Base-by-base conservation (phyloP, 116 monocot genomes). In the Papilionanthe hybrid region DNA sequence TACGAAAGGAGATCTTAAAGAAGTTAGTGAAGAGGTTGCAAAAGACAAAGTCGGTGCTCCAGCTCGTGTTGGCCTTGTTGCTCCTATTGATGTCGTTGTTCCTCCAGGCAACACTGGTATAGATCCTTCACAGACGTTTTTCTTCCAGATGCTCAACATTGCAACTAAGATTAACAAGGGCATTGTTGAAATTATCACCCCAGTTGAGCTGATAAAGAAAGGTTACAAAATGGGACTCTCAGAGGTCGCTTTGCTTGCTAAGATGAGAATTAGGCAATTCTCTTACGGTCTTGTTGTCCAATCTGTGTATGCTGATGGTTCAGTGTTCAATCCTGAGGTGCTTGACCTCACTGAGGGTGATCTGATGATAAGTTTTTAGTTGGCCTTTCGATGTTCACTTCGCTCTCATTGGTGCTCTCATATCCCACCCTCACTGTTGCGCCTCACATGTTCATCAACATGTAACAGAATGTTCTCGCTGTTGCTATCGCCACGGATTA, bases 31-130 rank as follows among this genome's bases (percentile, higher is more conserved):
- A 75, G 89, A 92, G 76, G 92, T 92, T 29, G 87, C 87, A 6
- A 92, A 89, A 44, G 89, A 92, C 89, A 92, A 92, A 89, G 87
- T 92, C 85, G 91, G 91, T 80, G 89, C 89, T 55, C 91, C 91
- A 72, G 89, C 91, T 49, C 91, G 91, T 87, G 91, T 92, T 68
- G 89, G 89, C 2, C 89, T 92, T 78, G 85, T 92, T 60, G 89
- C 89, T 47, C 91, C 91, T 0, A 92, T 92, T 76, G 89, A 92
- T 85, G 91, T 92, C 0, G 49, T 92, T 76, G 91, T 92, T 42
- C 89, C 91, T 18, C 89, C 87, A 42, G 91, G 91, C 10, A 92
- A 87, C 83, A 92, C 91, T 78, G 89, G 91, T 9, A 55, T 92
- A 78, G 89, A 92, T 80, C 91, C 89, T 69, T 92, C 91, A 0